These are phyloP conservation scores for Mycena vitilis DNA, from an alignment of 768 basidiomycete species.

Conservation along the genomic window DNA sequence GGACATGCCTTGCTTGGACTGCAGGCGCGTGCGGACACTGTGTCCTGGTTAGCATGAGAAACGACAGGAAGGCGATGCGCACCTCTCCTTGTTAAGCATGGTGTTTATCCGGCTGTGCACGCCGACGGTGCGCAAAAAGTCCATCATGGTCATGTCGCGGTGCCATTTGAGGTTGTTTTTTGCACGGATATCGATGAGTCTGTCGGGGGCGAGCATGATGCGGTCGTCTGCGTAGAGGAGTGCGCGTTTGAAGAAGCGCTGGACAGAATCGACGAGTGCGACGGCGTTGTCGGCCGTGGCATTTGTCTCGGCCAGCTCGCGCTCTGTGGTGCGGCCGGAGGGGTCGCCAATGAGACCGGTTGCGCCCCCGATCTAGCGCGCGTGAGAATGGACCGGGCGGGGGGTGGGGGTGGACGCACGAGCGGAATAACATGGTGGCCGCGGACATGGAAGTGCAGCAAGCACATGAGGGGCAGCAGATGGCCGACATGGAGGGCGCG, in stretches of 20 bases:
- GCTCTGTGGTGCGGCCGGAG: conserved; percentile 87
- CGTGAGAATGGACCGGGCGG: conserved; percentile 8
- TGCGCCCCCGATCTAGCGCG: conserved; percentile 88
- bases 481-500: conserved; percentile 93
- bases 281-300: conserved; percentile 75
- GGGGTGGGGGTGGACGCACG: conserved; percentile 59
- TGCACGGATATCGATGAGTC: conserved; percentile 43
- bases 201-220: conserved; percentile 38
- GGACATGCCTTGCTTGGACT: conserved; percentile 89
- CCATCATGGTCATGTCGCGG: conserved; percentile 74
- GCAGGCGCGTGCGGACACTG: conserved; percentile 86
- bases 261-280: conserved; percentile 71
- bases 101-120: conserved; percentile 83
- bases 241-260: conserved; percentile 80
- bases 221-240: conserved; percentile 64
- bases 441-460: conserved; percentile 89
- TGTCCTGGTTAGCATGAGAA: background rate
- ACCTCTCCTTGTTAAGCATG: conserved; percentile 95
- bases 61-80: conserved; percentile 33
- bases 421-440: conserved; percentile 88
- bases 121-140: conserved; percentile 88
- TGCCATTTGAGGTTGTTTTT: conserved; percentile 81
- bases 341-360: conserved; percentile 98
- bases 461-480: conserved; percentile 85
- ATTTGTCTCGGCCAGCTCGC: conserved; percentile 70